Base-by-base conservation (phyloP, 2,329 filamentous ascomycete species). In the Colletotrichum orbiculare region DNA sequence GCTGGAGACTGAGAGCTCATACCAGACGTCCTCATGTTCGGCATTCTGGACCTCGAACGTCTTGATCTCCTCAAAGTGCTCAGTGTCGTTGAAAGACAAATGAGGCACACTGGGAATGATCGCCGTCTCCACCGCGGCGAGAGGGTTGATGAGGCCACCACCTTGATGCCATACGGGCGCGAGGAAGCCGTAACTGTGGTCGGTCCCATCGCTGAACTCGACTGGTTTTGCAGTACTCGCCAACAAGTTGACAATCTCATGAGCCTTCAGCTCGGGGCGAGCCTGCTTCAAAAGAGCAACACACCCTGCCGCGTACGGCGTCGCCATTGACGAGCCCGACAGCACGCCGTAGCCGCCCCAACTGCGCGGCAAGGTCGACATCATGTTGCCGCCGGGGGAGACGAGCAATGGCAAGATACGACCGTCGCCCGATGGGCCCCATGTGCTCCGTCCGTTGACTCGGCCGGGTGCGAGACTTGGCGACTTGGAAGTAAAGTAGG, bases 341-440 rank as follows among this genome's bases (percentile, higher is more conserved):
- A 48, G 46, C 17, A 48, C 3, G 11, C 4, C 4, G 17, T 48
- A 5, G n/a, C 46, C 46, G n/a, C 46, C 46, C 15, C 46, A 17
- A 48, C 46, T 34, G 33, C n/a, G 46, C 46, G 46, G 46, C 46
- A 17, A 48, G 9, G 46, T 48, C 33, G 46, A 48, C 10, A 6
- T 11, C 15, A 48, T 48, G n/a, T 48, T 17, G 46, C 46, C 4
- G 6, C 46, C 46, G 7, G 46, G 46, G 17, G 46, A 10, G 3
- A 17, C 33, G 15, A 34, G 3, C 10, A 34, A 17, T 17, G 46
- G 46, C 46, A 42, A 11, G 10, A 42, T 42, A 3, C 39, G 10
- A 11, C 10, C 39, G 13, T 42, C 39, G 13, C 39, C 39, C 10
- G 39, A 42, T 10, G 39, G 39, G 10, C 3, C 39, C 6, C 39